Conservation (phyloP, 805 yeast species). For the Cyberlindnera galapagoensis region DNA sequence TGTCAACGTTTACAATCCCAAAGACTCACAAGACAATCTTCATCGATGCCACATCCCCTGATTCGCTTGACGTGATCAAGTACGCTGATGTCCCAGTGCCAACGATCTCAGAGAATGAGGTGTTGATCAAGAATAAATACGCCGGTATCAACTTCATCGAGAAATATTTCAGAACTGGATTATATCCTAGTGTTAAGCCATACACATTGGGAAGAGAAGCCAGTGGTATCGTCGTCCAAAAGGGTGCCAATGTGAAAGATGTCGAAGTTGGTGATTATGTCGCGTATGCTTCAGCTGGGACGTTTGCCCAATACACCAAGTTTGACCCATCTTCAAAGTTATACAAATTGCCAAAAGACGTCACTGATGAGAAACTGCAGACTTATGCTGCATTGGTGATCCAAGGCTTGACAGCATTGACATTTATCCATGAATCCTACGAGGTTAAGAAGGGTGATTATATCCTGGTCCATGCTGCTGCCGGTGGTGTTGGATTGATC, state of each 20-base stretch:
- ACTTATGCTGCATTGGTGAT: conserved; percentile 53
- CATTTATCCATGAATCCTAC: conserved; percentile 63
- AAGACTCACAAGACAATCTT: conserved; percentile 48
- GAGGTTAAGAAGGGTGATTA: conserved; percentile 62
- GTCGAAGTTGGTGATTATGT: conserved; percentile 67
- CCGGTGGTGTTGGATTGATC: conserved; percentile 87
- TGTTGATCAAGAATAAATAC: conserved; percentile 66
- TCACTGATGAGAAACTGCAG: conserved; percentile 44
- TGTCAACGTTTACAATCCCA: conserved; percentile 36
- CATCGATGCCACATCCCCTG: conserved; percentile 46
- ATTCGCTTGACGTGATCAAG: conserved; percentile 35
- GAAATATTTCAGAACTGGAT: conserved; percentile 72
- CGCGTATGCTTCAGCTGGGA: conserved; percentile 42
- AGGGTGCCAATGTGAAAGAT: conserved; percentile 50
- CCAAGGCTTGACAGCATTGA: conserved; percentile 76
- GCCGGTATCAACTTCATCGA: conserved; percentile 85
- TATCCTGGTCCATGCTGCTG: conserved; percentile 84
- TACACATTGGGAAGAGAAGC: conserved; percentile 69
- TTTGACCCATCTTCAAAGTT: conserved; percentile 30
- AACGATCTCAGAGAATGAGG: conserved; percentile 42
- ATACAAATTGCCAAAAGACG: conserved; percentile 41
- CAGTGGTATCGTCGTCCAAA: conserved; percentile 58
- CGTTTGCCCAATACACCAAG: conserved; percentile 74
- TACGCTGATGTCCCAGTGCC: conserved; percentile 57
- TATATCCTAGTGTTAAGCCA: conserved; percentile 61